A percentile compares a stretch with the other conserved stretches of the same genome.
Conservation (phyloP, 2,329 filamentous ascomycete species). For the Trichoderma sp. region DNA sequence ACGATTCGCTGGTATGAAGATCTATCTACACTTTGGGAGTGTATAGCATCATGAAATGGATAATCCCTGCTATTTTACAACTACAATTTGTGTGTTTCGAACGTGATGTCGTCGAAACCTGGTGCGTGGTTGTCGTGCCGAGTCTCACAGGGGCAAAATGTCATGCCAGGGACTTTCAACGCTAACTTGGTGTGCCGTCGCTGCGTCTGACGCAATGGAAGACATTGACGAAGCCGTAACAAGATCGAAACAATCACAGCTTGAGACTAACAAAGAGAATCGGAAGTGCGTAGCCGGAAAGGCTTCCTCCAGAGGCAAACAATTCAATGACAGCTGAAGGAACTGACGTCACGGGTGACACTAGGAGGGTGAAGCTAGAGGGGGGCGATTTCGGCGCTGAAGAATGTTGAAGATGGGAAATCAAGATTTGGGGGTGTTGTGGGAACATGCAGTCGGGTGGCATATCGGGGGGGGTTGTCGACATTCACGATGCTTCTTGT, state of each 20-base stretch:
- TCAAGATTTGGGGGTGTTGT: conserved; percentile 2
- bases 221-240: not conserved
- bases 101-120: not conserved
- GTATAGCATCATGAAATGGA: too few relatives aligned
- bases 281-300: not conserved
- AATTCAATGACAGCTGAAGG: not conserved
- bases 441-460: conserved; percentile 14
- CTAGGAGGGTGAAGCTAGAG: conserved; percentile 7
- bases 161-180: conserved; percentile 16
- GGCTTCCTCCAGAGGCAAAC: not conserved
- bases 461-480: too few relatives aligned
- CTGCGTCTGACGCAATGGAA: conserved; percentile 20
- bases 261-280: not conserved
- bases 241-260: not conserved
- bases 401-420: not conserved
- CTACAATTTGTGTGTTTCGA: not conserved
- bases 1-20: too few relatives aligned
- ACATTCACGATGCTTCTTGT: not conserved
- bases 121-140: not conserved
- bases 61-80: not conserved
- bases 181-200: not conserved
- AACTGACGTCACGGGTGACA: conserved; percentile 18
- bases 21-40: too few relatives aligned
- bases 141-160: conserved; percentile 1
- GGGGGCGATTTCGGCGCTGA: not conserved